Percentiles rank a stretch among this genome's conserved stretches.
phyloP scores from a whole-genome alignment of 768 basidiomycete genomes.

The Guyanaporus albipodus region DNA sequence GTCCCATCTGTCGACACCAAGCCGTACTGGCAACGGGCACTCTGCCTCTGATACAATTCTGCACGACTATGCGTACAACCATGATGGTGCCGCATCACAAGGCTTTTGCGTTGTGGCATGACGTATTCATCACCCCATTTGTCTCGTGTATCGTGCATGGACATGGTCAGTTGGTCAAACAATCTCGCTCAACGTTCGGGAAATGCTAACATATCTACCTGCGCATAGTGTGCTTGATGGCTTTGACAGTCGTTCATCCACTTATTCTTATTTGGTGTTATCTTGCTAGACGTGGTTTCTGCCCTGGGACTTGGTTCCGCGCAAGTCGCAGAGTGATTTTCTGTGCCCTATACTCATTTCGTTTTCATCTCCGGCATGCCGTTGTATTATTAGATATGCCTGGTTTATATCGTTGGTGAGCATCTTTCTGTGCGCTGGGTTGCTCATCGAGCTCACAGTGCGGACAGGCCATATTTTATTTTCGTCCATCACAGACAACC shows the following conservation, averaged over 20 bases:
- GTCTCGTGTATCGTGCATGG: background rate
- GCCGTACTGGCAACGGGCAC: background rate
- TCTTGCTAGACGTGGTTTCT: background rate
- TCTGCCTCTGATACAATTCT: slow-evolving; percentile 1
- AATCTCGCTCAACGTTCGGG: background rate
- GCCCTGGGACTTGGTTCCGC: background rate
- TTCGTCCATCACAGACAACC: slow-evolving; percentile 78
- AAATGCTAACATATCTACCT: background rate
- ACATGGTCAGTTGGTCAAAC: background rate
- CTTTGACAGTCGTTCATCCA: slow-evolving; percentile 5
- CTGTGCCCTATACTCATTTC: slow-evolving; percentile 1
- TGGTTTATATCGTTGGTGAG: slow-evolving; percentile 35
- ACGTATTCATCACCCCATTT: background rate
- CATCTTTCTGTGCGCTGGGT: background rate
- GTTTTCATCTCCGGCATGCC: slow-evolving; percentile 8
- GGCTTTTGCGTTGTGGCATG: slow-evolving; percentile 6
- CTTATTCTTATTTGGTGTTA: slow-evolving; percentile 12
- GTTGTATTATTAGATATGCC: slow-evolving; percentile 13
- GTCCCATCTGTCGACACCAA: background rate
- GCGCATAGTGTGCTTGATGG: slow-evolving; percentile 2
- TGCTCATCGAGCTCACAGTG: background rate
- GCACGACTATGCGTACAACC: background rate
- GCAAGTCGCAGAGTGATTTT: background rate
- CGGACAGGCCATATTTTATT: slow-evolving; percentile 71
- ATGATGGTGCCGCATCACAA: background rate